Base-by-base conservation (phyloP, 192 early-diverging fungal species). In the Kappamyces sp. region DNA sequence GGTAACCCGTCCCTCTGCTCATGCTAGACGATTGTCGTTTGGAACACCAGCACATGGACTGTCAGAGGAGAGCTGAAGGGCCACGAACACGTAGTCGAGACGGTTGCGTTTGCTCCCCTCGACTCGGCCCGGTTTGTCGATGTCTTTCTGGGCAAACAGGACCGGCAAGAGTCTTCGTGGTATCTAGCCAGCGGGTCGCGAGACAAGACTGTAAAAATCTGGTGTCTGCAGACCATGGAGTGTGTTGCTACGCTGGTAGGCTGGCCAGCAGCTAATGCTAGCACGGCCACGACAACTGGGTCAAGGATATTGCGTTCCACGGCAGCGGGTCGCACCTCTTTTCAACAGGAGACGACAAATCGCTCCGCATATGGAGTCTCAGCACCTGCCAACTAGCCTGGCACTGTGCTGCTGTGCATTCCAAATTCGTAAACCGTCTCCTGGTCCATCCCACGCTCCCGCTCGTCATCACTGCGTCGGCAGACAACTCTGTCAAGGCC, bases 1-100 rank as follows among this genome's bases (percentile, higher is more conserved):
- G 75, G 88, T 88, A 69, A 15, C 36, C 31, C 9, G 31, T 6
- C 40, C n/a, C 4, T 46, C 61, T 59, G 5, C 49, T 49, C 66
- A 29, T 39, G 45, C 43, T 65, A 90, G 86, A 90, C 86, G 22
- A 75, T 92, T n/a, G 78, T 85, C 8, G 49, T 96, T 12, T 92
- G 89, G 89, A 90, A 95, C 59, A 54, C 78, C 2, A 38, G 68
- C 3, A 72, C 80, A 4, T 89, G 89, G 42, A 89, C 90, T 46
- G 80, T 76, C 61, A 85, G 86, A 61, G 75, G 70, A 57, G 89
- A 91, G 47, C 73, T 95, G 64, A 76, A 88, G 38, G 93, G 90
- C 22, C 94, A 98, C 68, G 90, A 90, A 9, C 90, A 98, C 62
- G 92, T 96, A n/a, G 88, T 98, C 34, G 94, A 98, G 63, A 89